Evolutionary conservation across 208 protist species (phyloP).

Genomic region (Tritrichomonas musculus): DNA sequence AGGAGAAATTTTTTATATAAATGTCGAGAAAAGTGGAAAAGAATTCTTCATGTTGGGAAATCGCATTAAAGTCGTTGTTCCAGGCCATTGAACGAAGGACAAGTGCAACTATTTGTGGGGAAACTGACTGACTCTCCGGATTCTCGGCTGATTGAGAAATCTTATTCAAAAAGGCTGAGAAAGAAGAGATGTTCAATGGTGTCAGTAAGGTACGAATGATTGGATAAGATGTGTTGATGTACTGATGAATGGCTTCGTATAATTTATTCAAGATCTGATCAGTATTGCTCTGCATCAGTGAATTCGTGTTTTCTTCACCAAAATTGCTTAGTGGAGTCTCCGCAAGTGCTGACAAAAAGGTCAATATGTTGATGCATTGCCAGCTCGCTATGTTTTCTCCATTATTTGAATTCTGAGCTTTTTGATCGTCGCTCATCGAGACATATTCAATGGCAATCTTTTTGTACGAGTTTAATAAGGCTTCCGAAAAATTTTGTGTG

Average conservation of each 20-base stretch:
- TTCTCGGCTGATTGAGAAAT: no score
- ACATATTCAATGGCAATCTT: neutral
- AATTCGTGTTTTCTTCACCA: neutral
- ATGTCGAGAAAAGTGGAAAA: neutral
- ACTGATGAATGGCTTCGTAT: neutral
- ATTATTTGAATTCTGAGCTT: neutral
- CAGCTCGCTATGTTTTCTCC: neutral
- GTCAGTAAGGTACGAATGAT: neutral
- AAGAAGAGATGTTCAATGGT: neutral
- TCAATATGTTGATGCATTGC: neutral
- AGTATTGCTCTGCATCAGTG: neutral
- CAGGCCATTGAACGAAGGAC: neutral
- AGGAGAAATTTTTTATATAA: neutral
- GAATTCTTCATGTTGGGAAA: neutral
- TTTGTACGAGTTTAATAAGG: neutral
- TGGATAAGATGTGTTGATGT: neutral
- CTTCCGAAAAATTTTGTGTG: neutral
- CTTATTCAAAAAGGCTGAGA: neutral
- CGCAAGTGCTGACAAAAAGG: neutral
- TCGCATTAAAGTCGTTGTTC: neutral
- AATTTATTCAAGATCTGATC: neutral
- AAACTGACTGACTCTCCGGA: neutral
- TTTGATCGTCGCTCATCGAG: no score
- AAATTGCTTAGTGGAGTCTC: neutral
- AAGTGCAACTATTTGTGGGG: neutral